These are phyloP conservation scores for Tribonema minus DNA, from an alignment of 108 stramenopile genomes.

Conservation along the genomic window DNA sequence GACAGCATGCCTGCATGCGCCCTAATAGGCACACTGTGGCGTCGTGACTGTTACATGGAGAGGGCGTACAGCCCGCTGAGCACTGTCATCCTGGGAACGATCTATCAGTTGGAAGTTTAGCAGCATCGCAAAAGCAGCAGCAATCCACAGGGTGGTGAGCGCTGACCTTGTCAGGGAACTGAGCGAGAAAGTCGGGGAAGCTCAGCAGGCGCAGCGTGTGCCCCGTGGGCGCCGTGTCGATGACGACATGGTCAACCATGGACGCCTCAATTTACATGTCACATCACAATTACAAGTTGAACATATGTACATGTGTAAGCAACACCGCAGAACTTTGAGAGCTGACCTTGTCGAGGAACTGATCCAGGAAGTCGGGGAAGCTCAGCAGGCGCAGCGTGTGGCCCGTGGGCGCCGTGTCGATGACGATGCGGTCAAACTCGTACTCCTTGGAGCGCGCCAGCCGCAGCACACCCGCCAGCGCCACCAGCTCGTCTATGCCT, in stretches of 20 bases:
- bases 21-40: no score
- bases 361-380: constrained; percentile 53
- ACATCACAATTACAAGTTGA: no score
- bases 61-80: no score
- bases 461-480: constrained; percentile 76
- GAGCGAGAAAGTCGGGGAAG: constrained; percentile 52
- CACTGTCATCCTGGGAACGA: no score
- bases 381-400: constrained; percentile 52
- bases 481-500: constrained; percentile 87
- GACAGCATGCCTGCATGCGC: no score
- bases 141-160: no score
- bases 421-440: constrained; percentile 51
- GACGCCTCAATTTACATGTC: no score
- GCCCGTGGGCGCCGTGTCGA: constrained; percentile 56
- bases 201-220: constrained; percentile 52
- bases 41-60: no score
- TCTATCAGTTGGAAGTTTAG: no score
- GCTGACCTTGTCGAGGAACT: constrained; percentile 35
- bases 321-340: no score
- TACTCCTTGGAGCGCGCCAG: constrained; percentile 29
- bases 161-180: constrained; percentile 34
- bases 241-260: constrained; percentile 53
- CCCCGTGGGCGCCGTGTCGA: constrained; percentile 56
- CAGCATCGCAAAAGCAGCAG: no score
- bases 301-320: no score